Percentiles rank a stretch among this genome's conserved stretches.
phyloP scores from a whole-genome alignment of 208 protist species.

The Trypanosoma congolense region DNA sequence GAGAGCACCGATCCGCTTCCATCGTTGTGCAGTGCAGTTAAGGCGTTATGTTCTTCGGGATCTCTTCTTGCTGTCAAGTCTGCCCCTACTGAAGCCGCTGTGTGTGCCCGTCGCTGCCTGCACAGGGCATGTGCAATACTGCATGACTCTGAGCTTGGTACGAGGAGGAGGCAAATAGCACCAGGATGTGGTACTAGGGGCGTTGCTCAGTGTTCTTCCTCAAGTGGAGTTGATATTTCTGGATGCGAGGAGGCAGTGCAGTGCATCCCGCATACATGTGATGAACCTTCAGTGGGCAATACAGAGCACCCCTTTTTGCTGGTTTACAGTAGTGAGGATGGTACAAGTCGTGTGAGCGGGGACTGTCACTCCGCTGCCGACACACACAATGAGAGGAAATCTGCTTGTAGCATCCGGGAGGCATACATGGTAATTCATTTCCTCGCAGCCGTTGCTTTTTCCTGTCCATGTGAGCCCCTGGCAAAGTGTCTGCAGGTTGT shows the following conservation, averaged over 20 bases:
- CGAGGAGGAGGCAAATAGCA: not conserved
- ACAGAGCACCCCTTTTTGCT: not conserved
- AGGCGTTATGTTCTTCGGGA: not conserved
- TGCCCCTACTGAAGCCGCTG: constrained; percentile 1
- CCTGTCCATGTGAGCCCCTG: constrained; percentile 57
- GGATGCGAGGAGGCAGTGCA: not conserved
- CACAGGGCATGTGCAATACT: constrained; percentile 7
- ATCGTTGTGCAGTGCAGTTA: not conserved
- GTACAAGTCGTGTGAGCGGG: constrained; percentile 1
- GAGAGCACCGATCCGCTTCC: not conserved
- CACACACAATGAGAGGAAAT: not conserved
- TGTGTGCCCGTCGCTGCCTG: constrained; percentile 7
- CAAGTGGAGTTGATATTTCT: constrained; percentile 3
- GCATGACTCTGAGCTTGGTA: not conserved
- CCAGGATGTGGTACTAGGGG: constrained; percentile 1
- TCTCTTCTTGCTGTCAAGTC: not conserved
- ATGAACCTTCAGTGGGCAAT: not conserved
- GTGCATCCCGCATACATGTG: not conserved
- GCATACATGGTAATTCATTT: constrained; percentile 42
- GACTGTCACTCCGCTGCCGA: not conserved
- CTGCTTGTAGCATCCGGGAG: constrained; percentile 22
- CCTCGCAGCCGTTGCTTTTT: constrained; percentile 54
- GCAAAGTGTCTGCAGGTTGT: constrained; percentile 54
- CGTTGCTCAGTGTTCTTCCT: constrained; percentile 9
- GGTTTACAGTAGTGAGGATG: constrained; percentile 21